Percentiles rank a stretch among this genome's conserved stretches.
Evolutionary conservation across 1,284 basidiomycete genomes (phyloP).

Genomic region (Malassezia globosa): DNA sequence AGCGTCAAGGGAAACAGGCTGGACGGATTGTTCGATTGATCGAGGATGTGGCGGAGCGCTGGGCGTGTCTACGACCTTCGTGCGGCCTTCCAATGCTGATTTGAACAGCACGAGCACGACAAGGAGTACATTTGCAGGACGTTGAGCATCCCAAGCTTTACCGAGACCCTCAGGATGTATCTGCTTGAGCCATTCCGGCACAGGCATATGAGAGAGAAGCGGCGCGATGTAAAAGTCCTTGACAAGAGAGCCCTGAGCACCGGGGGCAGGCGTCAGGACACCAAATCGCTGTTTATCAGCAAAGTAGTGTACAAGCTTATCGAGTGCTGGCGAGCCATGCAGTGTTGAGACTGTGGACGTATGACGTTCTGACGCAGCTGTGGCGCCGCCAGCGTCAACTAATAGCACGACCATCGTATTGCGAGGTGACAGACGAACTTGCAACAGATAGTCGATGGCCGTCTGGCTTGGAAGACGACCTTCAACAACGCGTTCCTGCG

Average conservation of each 20-base stretch:
- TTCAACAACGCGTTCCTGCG: conserved; percentile 26
- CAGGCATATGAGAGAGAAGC: conserved; percentile 24
- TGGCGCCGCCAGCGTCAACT: conserved; percentile 23
- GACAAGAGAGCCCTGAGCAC: conserved; percentile 27
- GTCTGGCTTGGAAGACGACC: conserved; percentile 36
- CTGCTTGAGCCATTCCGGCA: conserved; percentile 38
- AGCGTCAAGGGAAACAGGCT: conserved; percentile 13
- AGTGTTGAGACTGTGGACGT: conserved; percentile 6
- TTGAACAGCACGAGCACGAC: conserved; percentile 16
- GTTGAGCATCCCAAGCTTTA: neutral
- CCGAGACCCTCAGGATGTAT: conserved; percentile 25
- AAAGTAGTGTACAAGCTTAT: conserved; percentile 25
- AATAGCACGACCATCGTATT: conserved; percentile 34
- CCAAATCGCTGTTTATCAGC: conserved; percentile 29
- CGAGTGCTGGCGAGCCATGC: conserved; percentile 20
- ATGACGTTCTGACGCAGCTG: neutral
- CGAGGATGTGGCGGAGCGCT: neutral
- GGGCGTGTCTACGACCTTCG: neutral
- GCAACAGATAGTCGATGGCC: conserved; percentile 37
- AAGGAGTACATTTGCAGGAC: conserved; percentile 10
- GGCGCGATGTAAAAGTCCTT: conserved; percentile 45
- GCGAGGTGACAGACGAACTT: conserved; percentile 29
- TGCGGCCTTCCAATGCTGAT: conserved; percentile 3
- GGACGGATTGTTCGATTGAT: no score
- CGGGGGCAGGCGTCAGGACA: conserved; percentile 22